Base-by-base conservation (phyloP, 768 basidiomycete species). In the Fistulinella prunicolor region DNA sequence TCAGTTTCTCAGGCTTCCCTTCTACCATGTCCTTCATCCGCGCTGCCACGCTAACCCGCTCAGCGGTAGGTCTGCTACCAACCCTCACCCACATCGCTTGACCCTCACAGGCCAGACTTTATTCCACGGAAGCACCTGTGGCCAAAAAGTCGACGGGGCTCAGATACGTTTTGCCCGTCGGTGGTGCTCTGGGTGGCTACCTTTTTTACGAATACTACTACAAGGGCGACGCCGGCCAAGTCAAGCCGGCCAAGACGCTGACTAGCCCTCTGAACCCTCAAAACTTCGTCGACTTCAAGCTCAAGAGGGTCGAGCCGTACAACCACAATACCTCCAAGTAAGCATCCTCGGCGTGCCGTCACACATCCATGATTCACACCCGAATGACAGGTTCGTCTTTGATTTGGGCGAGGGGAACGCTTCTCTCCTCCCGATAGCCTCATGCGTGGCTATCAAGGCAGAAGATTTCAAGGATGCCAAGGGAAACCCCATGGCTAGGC, bases 321-420 rank as follows among this genome's bases (percentile, higher is more conserved):
- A 98, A 96, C 79, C 87, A 97, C 79, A 96, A 98, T 71, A 87
- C 92, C 13, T 75, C 89, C 26, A 81, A 78, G 82, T 93, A 54
- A 47, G 77, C 67, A 43, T 20, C 32, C 22, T 22, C 21, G n/a
- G 38, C 13, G 6, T 46, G 14, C 17, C 14, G 22, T n/a, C 13
- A 32, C 30, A 14, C 30, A 4, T 32, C 7, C 30, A 6, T 28
- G 13, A 10, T 7, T 14, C 7, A 7, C 30, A 14, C 6, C 26
- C 30, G 4, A 41, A 50, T 19, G 4, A 42, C 49, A 89, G 87
- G 56, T 93, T 87, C 64, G 71, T 83, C 39, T 93, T 95, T 62
- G 84, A 83, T 56, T 76, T 95, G 17, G 89, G 89, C 43, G 80
- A 87, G 37, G 79, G 83, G 54, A 78, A 88, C 41, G 83, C 87